phyloP scores from a whole-genome alignment of 495 filamentous ascomycete species.

The Penicillium macrosclerotiorum region DNA sequence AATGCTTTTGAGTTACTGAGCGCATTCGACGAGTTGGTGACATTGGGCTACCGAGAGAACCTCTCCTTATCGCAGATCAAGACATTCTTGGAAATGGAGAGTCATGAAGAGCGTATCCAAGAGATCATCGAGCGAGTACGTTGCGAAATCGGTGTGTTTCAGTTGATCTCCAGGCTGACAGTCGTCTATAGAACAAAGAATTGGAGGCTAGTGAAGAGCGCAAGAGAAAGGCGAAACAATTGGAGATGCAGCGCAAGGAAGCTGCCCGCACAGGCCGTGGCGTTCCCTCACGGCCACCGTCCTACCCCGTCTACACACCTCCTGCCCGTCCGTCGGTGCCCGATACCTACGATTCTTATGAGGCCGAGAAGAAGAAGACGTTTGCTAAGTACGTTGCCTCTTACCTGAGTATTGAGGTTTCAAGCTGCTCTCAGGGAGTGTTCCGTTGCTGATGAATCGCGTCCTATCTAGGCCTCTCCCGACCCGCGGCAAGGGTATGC shows the following conservation, averaged over 20 bases:
- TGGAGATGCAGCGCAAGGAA: conserved; percentile 97
- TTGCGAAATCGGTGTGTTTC: conserved; percentile 1
- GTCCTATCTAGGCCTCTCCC: conserved; percentile 54
- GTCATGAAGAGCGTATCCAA: conserved; percentile 96
- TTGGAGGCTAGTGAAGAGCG: conserved; percentile 96
- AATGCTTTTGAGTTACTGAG: conserved; percentile 95
- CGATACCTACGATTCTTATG: conserved; percentile 88
- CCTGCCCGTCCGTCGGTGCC: conserved; percentile 67
- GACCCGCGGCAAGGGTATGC: conserved; percentile 94
- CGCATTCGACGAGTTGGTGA: conserved; percentile 96
- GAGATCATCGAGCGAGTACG: conserved; percentile 90
- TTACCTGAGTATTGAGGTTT: background rate
- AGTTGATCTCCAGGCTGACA: conserved; percentile 18
- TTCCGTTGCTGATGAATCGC: no score
- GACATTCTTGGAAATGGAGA: conserved; percentile 98
- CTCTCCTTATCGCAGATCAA: conserved; percentile 93
- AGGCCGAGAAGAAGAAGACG: conserved; percentile 93
- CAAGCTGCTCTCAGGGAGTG: no score
- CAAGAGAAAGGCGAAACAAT: conserved; percentile 95
- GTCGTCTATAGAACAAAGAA: conserved; percentile 79
- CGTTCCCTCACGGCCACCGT: conserved; percentile 65
- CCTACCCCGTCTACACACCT: conserved; percentile 87
- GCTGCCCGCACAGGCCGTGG: conserved; percentile 59
- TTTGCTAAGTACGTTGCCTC: conserved; percentile 60
- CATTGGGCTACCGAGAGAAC: conserved; percentile 92